These are phyloP conservation scores for Trametes sanguinea DNA, from an alignment of 768 basidiomycete genomes.

Conservation along the genomic window DNA sequence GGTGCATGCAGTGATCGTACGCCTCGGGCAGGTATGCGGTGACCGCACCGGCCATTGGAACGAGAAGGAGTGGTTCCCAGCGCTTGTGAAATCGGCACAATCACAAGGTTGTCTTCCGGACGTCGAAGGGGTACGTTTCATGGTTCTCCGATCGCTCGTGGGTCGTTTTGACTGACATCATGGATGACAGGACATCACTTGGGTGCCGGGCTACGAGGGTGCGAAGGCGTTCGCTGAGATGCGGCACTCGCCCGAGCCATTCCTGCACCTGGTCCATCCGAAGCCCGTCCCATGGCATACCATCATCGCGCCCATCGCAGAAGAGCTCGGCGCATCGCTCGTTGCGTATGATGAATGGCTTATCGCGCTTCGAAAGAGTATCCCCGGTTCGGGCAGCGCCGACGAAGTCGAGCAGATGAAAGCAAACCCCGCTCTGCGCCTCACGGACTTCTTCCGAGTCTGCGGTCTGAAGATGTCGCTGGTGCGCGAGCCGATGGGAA, in stretches of 20 bases:
- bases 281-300: conserved; percentile 34
- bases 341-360: conserved; percentile 24
- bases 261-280: conserved; percentile 45
- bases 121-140: conserved; percentile 1
- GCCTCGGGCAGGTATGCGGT: conserved; percentile 42
- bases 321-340: conserved; percentile 23
- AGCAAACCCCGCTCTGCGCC: conserved; percentile 25
- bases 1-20: conserved; percentile 33
- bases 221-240: conserved; percentile 37
- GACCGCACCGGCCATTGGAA: conserved; percentile 43
- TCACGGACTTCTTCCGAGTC: conserved; percentile 26
- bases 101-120: conserved; percentile 9
- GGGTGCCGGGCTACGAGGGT: conserved; percentile 41
- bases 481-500: conserved; percentile 9
- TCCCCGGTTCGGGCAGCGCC: too few relatives aligned
- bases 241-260: conserved; percentile 20
- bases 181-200: not conserved
- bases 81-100: conserved; percentile 32
- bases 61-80: conserved; percentile 39
- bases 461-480: not conserved
- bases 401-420: conserved; percentile 14
- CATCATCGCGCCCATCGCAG: conserved; percentile 3
- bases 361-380: not conserved
- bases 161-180: not conserved
- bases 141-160: not conserved